Percentiles rank a stretch among this genome's conserved stretches.
phyloP scores from a whole-genome alignment of 139 green algal genomes.

The Mesostigma viride region DNA sequence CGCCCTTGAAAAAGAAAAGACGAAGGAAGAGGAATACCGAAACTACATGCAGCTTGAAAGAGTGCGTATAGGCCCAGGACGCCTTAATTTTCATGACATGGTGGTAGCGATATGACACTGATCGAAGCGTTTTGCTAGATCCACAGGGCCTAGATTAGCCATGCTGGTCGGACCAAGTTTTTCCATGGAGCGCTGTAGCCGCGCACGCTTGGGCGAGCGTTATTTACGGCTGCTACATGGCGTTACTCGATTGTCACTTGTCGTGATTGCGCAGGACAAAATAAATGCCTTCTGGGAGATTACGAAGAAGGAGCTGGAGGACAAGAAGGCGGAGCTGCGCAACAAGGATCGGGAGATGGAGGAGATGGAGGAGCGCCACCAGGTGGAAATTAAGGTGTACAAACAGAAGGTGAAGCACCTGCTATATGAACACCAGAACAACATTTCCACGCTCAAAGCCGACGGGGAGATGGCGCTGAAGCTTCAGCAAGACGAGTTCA shows the following conservation, averaged over 20 bases:
- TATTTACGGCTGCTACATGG: too few relatives aligned
- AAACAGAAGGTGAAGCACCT: conserved; percentile 92
- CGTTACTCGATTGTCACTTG: conserved; percentile 1
- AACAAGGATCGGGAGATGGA: conserved; percentile 81
- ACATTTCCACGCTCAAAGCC: conserved; percentile 68
- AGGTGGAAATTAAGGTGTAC: conserved; percentile 81
- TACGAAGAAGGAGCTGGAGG: conserved; percentile 75
- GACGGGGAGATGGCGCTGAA: conserved; percentile 67
- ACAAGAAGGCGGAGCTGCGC: conserved; percentile 59
- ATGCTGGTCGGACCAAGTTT: too few relatives aligned
- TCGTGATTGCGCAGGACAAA: conserved; percentile 67
- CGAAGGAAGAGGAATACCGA: conserved; percentile 72
- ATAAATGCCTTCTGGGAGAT: conserved; percentile 75
- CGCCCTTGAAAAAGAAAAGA: conserved; percentile 70
- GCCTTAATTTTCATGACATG: too few relatives aligned
- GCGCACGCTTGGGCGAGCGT: too few relatives aligned
- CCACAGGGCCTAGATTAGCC: too few relatives aligned
- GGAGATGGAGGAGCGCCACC: conserved; percentile 75
- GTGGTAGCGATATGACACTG: too few relatives aligned
- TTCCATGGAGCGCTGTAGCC: too few relatives aligned
- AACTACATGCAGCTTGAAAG: conserved; percentile 88
- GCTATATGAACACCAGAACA: conserved; percentile 84
- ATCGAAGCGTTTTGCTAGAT: too few relatives aligned
- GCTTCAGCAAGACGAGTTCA: conserved; percentile 55
- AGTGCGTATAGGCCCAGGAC: too few relatives aligned